Evolutionary conservation across 2,329 filamentous ascomycete species (phyloP).

Genomic region (Juglanconis oblonga): DNA sequence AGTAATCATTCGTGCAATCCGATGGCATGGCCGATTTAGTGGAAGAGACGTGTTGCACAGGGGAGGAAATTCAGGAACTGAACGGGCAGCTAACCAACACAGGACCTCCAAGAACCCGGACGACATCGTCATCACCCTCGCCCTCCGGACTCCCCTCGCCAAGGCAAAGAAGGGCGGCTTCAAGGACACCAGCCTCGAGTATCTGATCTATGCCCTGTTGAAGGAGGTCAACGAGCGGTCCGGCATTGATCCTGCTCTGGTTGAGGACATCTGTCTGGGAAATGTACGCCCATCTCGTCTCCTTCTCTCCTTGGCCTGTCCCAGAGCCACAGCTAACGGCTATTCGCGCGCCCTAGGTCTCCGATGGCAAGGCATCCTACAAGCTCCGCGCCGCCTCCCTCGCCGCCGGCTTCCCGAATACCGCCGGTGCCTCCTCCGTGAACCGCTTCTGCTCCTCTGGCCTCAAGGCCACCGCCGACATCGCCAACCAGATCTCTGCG

Average conservation of each 20-base stretch:
- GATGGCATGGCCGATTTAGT: too few species aligned
- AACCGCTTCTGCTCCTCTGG: constrained; percentile 98
- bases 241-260: constrained; percentile 73
- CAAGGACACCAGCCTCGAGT: constrained; percentile 91
- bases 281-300: constrained; percentile 57
- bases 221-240: constrained; percentile 71
- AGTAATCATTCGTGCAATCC: constrained; percentile 31
- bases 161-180: constrained; percentile 91
- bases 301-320: background rate
- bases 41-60: too few species aligned
- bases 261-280: constrained; percentile 89
- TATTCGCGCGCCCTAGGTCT: constrained; percentile 53
- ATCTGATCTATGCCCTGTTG: constrained; percentile 77
- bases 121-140: constrained; percentile 94
- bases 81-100: constrained; percentile 22
- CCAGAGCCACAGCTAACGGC: background rate
- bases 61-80: background rate
- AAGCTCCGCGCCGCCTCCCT: constrained; percentile 85
- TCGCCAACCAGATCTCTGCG: constrained; percentile 78
- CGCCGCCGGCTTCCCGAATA: constrained; percentile 91
- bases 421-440: constrained; percentile 72
- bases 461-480: constrained; percentile 91
- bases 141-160: constrained; percentile 81
- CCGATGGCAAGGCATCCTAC: constrained; percentile 82
- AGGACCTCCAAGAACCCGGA: constrained; percentile 92